Conservation (phyloP, 2,329 filamentous ascomycete species). For the Dichotomopilus funicola region DNA sequence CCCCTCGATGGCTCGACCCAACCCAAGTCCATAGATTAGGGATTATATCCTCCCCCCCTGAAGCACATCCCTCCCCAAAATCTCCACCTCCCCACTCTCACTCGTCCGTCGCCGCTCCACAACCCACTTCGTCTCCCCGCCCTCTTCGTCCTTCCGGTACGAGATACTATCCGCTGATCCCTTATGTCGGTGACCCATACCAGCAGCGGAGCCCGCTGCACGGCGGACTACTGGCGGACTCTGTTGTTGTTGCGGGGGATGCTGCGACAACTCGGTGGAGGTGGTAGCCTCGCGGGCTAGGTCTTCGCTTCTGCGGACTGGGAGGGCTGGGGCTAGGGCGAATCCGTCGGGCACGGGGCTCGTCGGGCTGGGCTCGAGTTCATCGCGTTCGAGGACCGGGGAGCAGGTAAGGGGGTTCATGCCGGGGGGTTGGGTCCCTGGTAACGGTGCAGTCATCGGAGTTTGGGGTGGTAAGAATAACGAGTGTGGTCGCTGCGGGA, state of each 20-base stretch:
- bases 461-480: conserved; percentile 12
- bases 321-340: conserved; percentile 23
- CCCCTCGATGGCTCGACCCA: background rate
- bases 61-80: background rate
- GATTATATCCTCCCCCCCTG: background rate
- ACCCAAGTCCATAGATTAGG: too few species aligned
- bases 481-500: conserved; percentile 8
- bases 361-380: conserved; percentile 18
- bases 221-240: too few species aligned
- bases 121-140: conserved; percentile 41
- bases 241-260: too few species aligned
- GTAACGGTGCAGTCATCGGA: conserved; percentile 14
- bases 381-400: conserved; percentile 37
- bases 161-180: conserved; percentile 63
- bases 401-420: conserved; percentile 25
- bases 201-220: background rate
- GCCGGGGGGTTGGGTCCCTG: conserved; percentile 3
- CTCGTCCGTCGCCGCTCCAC: background rate
- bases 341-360: background rate
- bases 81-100: background rate
- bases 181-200: conserved; percentile 25
- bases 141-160: conserved; percentile 59
- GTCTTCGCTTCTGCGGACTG: conserved; percentile 4
- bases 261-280: too few species aligned
- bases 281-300: too few species aligned